These are phyloP conservation scores for Coleophoma eucalyptorum DNA, from an alignment of 2,329 filamentous ascomycete species.

Conservation along the genomic window DNA sequence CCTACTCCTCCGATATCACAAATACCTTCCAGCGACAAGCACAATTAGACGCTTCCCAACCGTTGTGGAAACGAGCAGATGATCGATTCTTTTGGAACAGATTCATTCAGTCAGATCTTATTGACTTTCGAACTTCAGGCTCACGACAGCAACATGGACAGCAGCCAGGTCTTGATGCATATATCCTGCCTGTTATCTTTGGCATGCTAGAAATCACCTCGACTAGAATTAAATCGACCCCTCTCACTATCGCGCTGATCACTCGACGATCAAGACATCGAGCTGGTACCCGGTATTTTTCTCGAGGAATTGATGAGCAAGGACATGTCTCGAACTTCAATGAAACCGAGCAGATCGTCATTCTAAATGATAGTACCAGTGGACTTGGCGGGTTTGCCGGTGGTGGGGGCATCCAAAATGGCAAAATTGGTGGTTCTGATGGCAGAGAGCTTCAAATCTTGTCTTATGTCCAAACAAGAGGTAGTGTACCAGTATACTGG, in stretches of 20 bases:
- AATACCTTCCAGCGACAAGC: conserved; percentile 96
- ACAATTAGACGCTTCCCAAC: conserved; percentile 64
- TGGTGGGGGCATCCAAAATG: conserved; percentile 71
- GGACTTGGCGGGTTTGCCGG: conserved; percentile 79
- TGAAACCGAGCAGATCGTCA: conserved; percentile 90
- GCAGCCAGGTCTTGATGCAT: conserved; percentile 80
- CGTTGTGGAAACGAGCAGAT: conserved; percentile 88
- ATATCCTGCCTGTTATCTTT: conserved; percentile 92
- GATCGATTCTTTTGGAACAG: conserved; percentile 99
- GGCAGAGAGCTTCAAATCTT: conserved; percentile 82
- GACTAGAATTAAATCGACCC: conserved; percentile 79
- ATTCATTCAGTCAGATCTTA: conserved; percentile 86
- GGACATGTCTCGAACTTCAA: conserved; percentile 99
- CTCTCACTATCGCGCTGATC: conserved; percentile 82
- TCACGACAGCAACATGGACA: conserved; percentile 61
- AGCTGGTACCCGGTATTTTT: conserved; percentile 91
- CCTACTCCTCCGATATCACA: conserved; percentile 93
- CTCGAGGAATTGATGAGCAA: conserved; percentile 86
- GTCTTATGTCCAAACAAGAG: conserved; percentile 93
- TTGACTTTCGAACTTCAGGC: conserved; percentile 72
- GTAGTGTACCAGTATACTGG: conserved; percentile 95
- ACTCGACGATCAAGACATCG: conserved; percentile 85
- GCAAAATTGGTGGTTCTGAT: conserved; percentile 53
- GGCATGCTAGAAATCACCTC: conserved; percentile 91
- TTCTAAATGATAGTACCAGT: conserved; percentile 77